phyloP scores from a whole-genome alignment of 164 flowering plant genomes.

The Annona cherimola region DNA sequence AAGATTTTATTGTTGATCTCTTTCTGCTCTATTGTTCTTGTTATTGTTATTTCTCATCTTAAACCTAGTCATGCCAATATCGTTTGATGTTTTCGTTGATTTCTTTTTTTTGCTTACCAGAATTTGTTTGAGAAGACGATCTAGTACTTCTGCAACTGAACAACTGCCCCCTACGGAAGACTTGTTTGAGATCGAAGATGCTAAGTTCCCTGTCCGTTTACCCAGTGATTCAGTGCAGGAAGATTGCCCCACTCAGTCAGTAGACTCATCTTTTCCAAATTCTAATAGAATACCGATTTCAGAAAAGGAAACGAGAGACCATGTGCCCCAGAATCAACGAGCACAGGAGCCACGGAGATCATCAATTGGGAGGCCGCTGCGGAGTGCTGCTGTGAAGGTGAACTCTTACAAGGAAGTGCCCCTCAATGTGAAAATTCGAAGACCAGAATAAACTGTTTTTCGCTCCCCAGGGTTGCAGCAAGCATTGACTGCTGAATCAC shows the following conservation, averaged over 20 bases:
- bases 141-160: background rate
- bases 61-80: slow-evolving; percentile 8
- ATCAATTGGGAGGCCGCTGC: slow-evolving; percentile 64
- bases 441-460: slow-evolving; percentile 29
- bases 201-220: slow-evolving; percentile 20
- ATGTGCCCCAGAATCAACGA: slow-evolving; percentile 10
- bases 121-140: slow-evolving; percentile 8
- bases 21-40: background rate
- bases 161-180: slow-evolving; percentile 13
- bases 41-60: background rate
- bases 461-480: background rate
- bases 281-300: background rate
- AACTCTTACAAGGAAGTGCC: slow-evolving; percentile 73
- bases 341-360: slow-evolving; percentile 30
- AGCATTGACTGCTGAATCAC: too few relatives aligned
- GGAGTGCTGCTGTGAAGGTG: slow-evolving; percentile 62
- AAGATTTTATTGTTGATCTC: background rate
- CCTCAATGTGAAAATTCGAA: slow-evolving; percentile 53
- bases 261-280: background rate
- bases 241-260: slow-evolving; percentile 10
- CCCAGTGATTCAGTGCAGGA: slow-evolving; percentile 9
- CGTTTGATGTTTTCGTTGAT: slow-evolving; percentile 8
- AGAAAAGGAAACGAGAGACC: slow-evolving; percentile 13
- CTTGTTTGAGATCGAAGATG: slow-evolving; percentile 57
- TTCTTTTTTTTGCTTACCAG: background rate